Conservation (phyloP, 192 early-diverging fungal genomes). For the Coemansia sp. region DNA sequence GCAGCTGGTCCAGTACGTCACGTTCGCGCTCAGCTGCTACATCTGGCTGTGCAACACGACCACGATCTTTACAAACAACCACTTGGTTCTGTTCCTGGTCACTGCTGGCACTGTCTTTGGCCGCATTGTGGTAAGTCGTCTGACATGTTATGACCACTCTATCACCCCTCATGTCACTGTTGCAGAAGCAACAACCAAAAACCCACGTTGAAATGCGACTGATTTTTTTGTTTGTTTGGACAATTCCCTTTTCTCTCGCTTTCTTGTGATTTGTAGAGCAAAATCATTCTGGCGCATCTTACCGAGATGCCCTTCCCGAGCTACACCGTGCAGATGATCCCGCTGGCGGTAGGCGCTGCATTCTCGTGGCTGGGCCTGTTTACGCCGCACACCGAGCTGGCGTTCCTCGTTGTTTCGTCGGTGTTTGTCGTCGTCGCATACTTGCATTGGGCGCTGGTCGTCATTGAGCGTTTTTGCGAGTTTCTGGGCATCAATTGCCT, state of each 20-base stretch:
- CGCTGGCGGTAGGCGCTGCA: constrained; percentile 69
- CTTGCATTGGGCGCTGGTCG: constrained; percentile 78
- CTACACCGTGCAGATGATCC: constrained; percentile 76
- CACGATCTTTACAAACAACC: constrained; percentile 64
- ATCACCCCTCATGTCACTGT: too few species aligned
- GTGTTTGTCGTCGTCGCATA: constrained; percentile 74
- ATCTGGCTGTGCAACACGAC: constrained; percentile 74
- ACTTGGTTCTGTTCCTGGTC: constrained; percentile 72
- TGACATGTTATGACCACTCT: too few species aligned
- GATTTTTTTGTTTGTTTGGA: neutral
- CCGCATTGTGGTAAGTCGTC: constrained; percentile 68
- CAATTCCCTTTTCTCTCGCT: neutral
- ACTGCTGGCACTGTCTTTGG: constrained; percentile 82
- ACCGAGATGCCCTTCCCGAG: constrained; percentile 80
- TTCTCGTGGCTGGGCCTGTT: constrained; percentile 70
- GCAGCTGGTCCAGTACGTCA: constrained; percentile 63
- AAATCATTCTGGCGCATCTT: constrained; percentile 88
- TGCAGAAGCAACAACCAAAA: too few species aligned
- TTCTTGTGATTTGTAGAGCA: constrained; percentile 53
- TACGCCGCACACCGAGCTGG: constrained; percentile 62
- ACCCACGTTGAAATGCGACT: too few species aligned
- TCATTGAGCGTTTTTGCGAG: constrained; percentile 86
- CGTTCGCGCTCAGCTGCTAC: constrained; percentile 62
- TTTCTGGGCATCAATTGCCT: constrained; percentile 85
- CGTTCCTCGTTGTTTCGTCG: constrained; percentile 69